Percentiles rank a stretch among this genome's conserved stretches.
These are phyloP conservation scores for Sphagnum magellanicum DNA, from an alignment of 228 moss, liverwort and hornwort species.

Conservation along the genomic window DNA sequence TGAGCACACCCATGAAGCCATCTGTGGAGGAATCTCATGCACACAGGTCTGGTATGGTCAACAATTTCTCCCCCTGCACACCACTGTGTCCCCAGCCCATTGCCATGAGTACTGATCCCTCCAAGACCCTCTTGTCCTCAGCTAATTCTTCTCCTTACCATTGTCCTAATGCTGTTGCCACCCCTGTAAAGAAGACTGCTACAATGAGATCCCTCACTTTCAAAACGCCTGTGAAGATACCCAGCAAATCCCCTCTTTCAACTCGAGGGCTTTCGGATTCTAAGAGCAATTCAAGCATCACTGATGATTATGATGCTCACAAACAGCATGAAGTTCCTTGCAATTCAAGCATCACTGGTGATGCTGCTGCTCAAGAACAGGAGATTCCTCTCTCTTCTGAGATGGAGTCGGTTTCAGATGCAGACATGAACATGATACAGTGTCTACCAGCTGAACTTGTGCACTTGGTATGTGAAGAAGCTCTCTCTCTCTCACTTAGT, in stretches of 20 bases:
- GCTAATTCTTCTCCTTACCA: constrained; percentile 7
- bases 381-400: not conserved
- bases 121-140: constrained; percentile 17
- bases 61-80: constrained; percentile 18
- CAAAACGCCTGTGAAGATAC: constrained; percentile 18
- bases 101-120: not conserved
- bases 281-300: too few species aligned
- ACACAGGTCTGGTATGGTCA: not conserved
- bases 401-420: constrained; percentile 24
- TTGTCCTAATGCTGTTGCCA: constrained; percentile 5
- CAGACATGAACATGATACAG: constrained; percentile 59
- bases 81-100: constrained; percentile 4
- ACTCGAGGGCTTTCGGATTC: too few species aligned
- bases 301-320: too few species aligned
- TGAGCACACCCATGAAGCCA: constrained; percentile 27
- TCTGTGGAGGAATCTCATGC: constrained; percentile 1
- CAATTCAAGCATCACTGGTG: too few species aligned
- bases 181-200: constrained; percentile 46
- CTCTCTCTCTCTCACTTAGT: not conserved
- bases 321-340: too few species aligned
- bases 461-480: constrained; percentile 49
- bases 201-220: constrained; percentile 65
- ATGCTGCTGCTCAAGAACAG: too few species aligned
- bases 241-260: not conserved
- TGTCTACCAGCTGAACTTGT: constrained; percentile 65